Percentiles rank a stretch among this genome's conserved stretches.
phyloP scores from a whole-genome alignment of 2,329 filamentous ascomycete genomes.

The Arthroderma sp. region DNA sequence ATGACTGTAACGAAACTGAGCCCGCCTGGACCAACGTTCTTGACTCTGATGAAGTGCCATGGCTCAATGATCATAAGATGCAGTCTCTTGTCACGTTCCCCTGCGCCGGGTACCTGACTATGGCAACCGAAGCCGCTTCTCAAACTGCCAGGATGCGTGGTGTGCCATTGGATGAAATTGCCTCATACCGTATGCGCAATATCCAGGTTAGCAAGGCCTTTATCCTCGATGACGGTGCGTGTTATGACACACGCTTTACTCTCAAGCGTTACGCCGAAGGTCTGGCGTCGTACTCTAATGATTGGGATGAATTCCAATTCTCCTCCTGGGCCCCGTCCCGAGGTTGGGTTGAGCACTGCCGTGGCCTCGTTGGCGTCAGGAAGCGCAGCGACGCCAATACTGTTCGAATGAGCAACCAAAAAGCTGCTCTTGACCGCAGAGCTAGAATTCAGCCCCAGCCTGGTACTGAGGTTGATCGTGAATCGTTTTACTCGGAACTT shows the following conservation, averaged over 20 bases:
- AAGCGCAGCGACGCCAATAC: neutral
- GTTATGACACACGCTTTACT: neutral
- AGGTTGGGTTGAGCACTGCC: neutral
- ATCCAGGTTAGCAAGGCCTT: conserved; percentile 16
- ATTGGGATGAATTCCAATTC: conserved; percentile 3
- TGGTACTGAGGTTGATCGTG: too few relatives aligned
- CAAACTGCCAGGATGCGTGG: conserved; percentile 5
- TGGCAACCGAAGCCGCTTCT: conserved; percentile 31
- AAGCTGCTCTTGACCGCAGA: too few relatives aligned
- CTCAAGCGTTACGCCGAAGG: neutral
- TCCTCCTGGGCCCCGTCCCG: neutral
- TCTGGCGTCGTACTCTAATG: too few relatives aligned
- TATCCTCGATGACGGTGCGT: conserved; percentile 13
- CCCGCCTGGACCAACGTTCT: conserved; percentile 34
- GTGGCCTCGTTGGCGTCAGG: neutral
- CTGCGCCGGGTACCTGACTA: conserved; percentile 31
- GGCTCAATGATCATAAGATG: conserved; percentile 36
- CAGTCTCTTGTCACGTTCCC: conserved; percentile 31
- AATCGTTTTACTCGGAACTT: neutral
- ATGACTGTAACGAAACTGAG: conserved; percentile 20
- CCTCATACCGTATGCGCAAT: conserved; percentile 10
- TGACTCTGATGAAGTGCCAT: conserved; percentile 20
- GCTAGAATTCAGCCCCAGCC: too few relatives aligned
- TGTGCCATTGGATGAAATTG: neutral
- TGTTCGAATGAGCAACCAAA: neutral